Evolutionary conservation across 305 asterid genomes (phyloP).

Genomic region (Fraxinus latifolia): DNA sequence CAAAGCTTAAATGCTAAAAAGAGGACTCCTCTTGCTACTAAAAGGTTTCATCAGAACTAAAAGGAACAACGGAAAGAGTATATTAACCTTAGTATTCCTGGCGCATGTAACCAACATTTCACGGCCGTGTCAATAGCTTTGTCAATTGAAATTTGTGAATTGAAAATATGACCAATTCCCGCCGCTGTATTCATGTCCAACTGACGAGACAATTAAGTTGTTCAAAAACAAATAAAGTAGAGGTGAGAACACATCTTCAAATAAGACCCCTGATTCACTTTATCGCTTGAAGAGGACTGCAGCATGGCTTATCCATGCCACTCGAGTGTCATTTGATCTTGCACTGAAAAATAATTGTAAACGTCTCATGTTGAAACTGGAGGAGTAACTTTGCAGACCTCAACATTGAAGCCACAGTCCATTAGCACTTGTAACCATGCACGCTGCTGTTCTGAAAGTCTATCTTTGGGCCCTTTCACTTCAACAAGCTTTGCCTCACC

Average conservation of each 20-base stretch:
- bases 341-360: background rate
- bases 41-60: background rate
- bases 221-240: background rate
- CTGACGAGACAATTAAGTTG: background rate
- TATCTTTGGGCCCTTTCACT: conserved; percentile 90
- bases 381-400: conserved; percentile 85
- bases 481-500: conserved; percentile 98
- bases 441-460: conserved; percentile 96
- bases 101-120: background rate
- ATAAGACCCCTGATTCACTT: background rate
- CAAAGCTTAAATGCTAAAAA: background rate
- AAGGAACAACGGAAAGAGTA: background rate
- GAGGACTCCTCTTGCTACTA: background rate
- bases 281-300: background rate
- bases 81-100: background rate
- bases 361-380: conserved; percentile 6
- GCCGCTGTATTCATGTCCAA: background rate
- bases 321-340: background rate
- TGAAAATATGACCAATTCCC: background rate
- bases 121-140: background rate
- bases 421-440: conserved; percentile 82
- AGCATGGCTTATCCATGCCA: background rate
- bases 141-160: background rate
- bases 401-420: conserved; percentile 77
- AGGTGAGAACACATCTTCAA: background rate